Evolutionary conservation across 176 grass and related monocot genomes (phyloP), one percentile per base, ranked within the genome.

Genomic region (Lolium multiflorum): DNA sequence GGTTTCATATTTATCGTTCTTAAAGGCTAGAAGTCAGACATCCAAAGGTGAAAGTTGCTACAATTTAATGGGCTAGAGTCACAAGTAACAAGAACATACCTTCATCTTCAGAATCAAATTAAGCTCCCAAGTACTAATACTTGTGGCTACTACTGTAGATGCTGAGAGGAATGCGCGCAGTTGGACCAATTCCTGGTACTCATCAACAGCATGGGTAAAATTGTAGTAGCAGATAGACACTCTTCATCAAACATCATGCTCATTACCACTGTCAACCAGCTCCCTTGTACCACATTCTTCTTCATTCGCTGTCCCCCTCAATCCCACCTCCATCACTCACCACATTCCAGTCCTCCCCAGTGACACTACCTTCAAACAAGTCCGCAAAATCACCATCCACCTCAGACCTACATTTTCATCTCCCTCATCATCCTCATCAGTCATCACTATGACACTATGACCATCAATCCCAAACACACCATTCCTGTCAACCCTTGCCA

Each of bases 171-270:
- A 41, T 18, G 10, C 31, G 31, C 31, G 31, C 16, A 43, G 7
- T 9, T 80, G 20, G 12, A 71, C 64, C 57, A 25, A 79, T 72
- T 55, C 9, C 4, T 21, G 1, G n/a, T 75, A 11, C 67, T 71
- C 9, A 1, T 21, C 10, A 71, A 71, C 46, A 28, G 0, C 24
- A 0, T 28, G 10, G 24, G 24, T 3, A 49, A 50, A 80, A 31
- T 44, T 9, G 24, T 35, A 35, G 31, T 35, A 35, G 31, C 31
- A 74, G 5, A 41, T 72, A 20, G 21, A 37, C 16, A 15, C 28
- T 48, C 49, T 20, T 98, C 87, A 98, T 92, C 92, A 98, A 83
- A 87, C 89, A 91, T 95, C 52, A 98, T 80, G 92, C 31, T 35
- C 95, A 98, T 80, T 95, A 95, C 2, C 2, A 35, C 31, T 35